Conservation (phyloP, 2,329 filamentous ascomycete genomes). For the Nigrograna mackinnonii region DNA sequence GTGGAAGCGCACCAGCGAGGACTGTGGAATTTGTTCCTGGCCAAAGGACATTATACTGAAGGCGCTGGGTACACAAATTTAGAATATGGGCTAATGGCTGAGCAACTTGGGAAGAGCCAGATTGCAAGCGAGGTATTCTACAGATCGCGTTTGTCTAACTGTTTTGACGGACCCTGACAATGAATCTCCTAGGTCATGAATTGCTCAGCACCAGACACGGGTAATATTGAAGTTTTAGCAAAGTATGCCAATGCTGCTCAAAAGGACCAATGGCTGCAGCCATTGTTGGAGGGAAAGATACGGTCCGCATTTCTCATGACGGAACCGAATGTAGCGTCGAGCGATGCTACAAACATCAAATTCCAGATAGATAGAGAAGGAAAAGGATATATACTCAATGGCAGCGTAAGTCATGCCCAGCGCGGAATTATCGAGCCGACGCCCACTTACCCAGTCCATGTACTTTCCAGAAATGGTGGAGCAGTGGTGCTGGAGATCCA, state of each 20-base stretch:
- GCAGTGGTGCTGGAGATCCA: conserved; percentile 87
- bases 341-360: conserved; percentile 86
- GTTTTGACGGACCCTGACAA: too few relatives aligned
- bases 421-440: too few relatives aligned
- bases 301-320: conserved; percentile 89
- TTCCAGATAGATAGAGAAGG: conserved; percentile 78
- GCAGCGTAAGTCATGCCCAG: conserved; percentile 58
- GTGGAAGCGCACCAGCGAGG: conserved; percentile 75
- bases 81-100: conserved; percentile 94
- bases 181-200: conserved; percentile 65
- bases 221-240: conserved; percentile 89
- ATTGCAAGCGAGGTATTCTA: conserved; percentile 55
- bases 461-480: conserved; percentile 85
- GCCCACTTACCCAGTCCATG: background rate
- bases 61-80: conserved; percentile 89
- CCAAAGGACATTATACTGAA: conserved; percentile 88
- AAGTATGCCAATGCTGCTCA: conserved; percentile 84
- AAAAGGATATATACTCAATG: conserved; percentile 84
- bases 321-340: conserved; percentile 80
- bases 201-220: conserved; percentile 84
- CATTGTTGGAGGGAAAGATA: conserved; percentile 78
- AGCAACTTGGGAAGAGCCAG: conserved; percentile 82
- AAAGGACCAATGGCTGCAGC: conserved; percentile 77
- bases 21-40: conserved; percentile 95
- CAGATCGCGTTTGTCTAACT: too few relatives aligned